These are phyloP conservation scores for Aspergillus melleus DNA, from an alignment of 2,329 filamentous ascomycete species.

Conservation along the genomic window DNA sequence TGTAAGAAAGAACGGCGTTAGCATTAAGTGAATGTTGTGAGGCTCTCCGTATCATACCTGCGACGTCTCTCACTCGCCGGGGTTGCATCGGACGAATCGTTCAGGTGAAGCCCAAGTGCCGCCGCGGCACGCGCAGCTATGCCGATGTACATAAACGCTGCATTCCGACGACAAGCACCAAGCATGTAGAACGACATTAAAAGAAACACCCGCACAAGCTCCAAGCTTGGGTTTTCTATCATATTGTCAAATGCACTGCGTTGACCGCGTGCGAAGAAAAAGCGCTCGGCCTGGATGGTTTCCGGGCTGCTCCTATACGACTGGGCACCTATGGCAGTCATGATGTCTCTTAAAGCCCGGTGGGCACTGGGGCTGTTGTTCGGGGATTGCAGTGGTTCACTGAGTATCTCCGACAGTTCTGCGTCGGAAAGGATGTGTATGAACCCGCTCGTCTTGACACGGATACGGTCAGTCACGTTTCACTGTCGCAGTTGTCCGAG, in stretches of 20 bases:
- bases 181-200: slow-evolving; percentile 62
- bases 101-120: slow-evolving; percentile 58
- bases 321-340: slow-evolving; percentile 57
- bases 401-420: slow-evolving; percentile 30
- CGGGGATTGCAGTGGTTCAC: slow-evolving; percentile 9
- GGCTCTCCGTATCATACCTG: slow-evolving; percentile 15
- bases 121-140: slow-evolving; percentile 59
- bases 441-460: slow-evolving; percentile 42
- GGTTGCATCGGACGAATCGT: slow-evolving; percentile 18
- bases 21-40: background rate
- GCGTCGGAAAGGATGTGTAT: slow-evolving; percentile 31
- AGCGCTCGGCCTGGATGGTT: slow-evolving; percentile 33
- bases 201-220: slow-evolving; percentile 54
- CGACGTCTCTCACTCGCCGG: slow-evolving; percentile 18
- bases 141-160: slow-evolving; percentile 64
- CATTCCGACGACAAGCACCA: slow-evolving; percentile 58
- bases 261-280: slow-evolving; percentile 52
- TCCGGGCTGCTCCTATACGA: slow-evolving; percentile 35
- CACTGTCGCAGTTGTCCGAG: too few relatives aligned
- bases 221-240: slow-evolving; percentile 55
- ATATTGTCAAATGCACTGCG: slow-evolving; percentile 51
- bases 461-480: background rate
- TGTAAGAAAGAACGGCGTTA: background rate
- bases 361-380: slow-evolving; percentile 22
- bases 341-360: slow-evolving; percentile 43